Evolutionary conservation across 148 eudicot genomes (phyloP), one percentile per base, ranked within the genome.

Genomic region (Polygonum aviculare): DNA sequence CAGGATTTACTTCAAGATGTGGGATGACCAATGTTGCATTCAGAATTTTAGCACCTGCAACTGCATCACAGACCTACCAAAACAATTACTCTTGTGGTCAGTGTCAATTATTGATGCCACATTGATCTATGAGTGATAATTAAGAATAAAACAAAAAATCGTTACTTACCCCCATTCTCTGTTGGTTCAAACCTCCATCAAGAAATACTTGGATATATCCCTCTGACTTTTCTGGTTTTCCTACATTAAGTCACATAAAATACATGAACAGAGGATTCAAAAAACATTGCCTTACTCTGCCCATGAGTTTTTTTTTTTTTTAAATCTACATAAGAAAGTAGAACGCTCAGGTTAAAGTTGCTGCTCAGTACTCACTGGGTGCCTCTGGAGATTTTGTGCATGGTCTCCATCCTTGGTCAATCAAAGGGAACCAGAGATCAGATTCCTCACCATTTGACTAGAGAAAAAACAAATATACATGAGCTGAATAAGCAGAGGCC

Each of bases 151-250:
- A 19, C 14, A 65, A 33, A 65, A 35, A 65, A 14, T 49, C 19
- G 16, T 15, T 50, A 84, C 92, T 45, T 87, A 95, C 98, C 84
- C 98, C 98, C 98, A 95, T 90, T 76, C 98, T 84, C 82, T 95
- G 97, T 87, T 95, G 98, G 82, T 95, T 95, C 78, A 95, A 81
- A 44, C 98, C 98, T 81, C 97, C 98, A 80, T 95, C 98, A 74
- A 95, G 97, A 79, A 95, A 95, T 59, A 95, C 87, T 80, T 95
- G 98, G 72, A 95, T 82, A 84, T 92, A 95, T 44, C 98, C 97
- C 78, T 84, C 78, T 76, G 98, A 89, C 70, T 86, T 85, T 49
- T 83, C 84, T 44, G 98, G 96, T 78, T 81, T 80, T 65, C 84
- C 93, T 94, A 88, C 83, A 81, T 51, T 35, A 76, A 78, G 73